A percentile compares a stretch with the other conserved stretches of the same genome.
phyloP scores from a whole-genome alignment of 2,329 filamentous ascomycete genomes.

The Verticillium nonalfalfae region DNA sequence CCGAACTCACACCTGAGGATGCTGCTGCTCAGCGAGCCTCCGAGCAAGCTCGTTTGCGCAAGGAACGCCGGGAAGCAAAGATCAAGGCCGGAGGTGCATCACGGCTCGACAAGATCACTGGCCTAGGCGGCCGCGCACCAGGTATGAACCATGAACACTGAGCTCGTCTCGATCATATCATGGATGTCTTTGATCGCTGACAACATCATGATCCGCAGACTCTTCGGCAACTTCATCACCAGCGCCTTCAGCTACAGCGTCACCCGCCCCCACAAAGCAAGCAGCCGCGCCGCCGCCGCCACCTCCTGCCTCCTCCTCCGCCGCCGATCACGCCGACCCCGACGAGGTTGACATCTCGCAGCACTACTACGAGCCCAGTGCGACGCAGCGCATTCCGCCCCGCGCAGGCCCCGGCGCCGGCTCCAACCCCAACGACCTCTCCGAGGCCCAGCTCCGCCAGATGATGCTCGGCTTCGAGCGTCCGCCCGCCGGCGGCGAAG shows the following conservation, averaged over 20 bases:
- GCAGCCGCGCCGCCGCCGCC: constrained; percentile 16
- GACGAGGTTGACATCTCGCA: constrained; percentile 76
- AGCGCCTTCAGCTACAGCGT: constrained; percentile 15
- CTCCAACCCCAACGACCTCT: constrained; percentile 28
- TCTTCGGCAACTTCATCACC: constrained; percentile 6
- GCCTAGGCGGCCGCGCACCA: constrained; percentile 54
- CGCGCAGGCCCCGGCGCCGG: constrained; percentile 16
- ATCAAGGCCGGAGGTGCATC: constrained; percentile 65
- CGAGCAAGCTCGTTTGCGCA: constrained; percentile 67
- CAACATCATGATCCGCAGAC: background rate
- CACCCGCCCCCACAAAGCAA: constrained; percentile 25
- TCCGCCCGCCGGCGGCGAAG: constrained; percentile 16
- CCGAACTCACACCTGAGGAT: constrained; percentile 36
- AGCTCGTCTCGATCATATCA: background rate
- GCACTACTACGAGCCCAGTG: constrained; percentile 56
- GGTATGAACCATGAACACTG: constrained; percentile 22
- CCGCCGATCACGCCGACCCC: constrained; percentile 50
- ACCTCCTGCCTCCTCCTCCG: constrained; percentile 1
- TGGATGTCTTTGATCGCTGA: background rate
- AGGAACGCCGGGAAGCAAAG: constrained; percentile 75
- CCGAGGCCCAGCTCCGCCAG: constrained; percentile 57
- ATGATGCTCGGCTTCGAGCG: constrained; percentile 55
- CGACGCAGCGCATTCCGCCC: constrained; percentile 20
- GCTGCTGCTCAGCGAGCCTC: constrained; percentile 45
- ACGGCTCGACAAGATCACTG: constrained; percentile 69